Base-by-base conservation (phyloP, 2,329 filamentous ascomycete species). In the Pseudocercospora fijiensis region DNA sequence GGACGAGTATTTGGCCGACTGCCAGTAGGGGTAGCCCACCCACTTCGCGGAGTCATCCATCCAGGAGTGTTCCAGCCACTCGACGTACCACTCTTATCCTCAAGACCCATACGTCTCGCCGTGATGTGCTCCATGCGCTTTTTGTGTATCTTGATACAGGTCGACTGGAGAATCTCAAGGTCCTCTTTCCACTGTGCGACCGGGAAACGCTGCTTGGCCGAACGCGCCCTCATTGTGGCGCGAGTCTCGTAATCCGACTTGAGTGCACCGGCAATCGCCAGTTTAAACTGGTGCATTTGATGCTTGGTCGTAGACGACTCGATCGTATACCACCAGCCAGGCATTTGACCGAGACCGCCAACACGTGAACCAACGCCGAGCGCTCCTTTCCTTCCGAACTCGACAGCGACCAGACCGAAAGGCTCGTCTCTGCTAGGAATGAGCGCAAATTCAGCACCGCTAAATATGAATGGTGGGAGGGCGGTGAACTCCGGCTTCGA, bases 401-500 rank as follows among this genome's bases (percentile, higher is more conserved):
- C 86, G 47, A 89, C 86, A 20, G 86, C 86, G 1, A 89, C 86
- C 22, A 89, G 78, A 56, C 86, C 86, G 67, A 89, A 89, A 0
- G 87, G 86, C 72, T 89, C 86, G 70, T 89, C 87, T 65, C 86
- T 83, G 6, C 85, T 88, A 8, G 86, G 87, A 62, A 89, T 89
- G 13, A 89, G 77, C 9, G 86, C 86, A 66, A 89, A 89, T 52
- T 89, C 86, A 9, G 86, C 86, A 11, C 86, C 86, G 26, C 81
- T 84, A 75, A 88, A 88, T 68, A 89, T 84, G 71, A 80, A 88
- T 0, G 85, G 84, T 10, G 86, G 86, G 9, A 89, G 77, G 6
- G 83, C 80, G 0, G 85, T 88, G 71, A 88, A 89, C 71, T 87
- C 84, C 2, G 86, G 86, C 73, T 85, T 87, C 16, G 84, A 87